Conservation (phyloP, 2,329 filamentous ascomycete genomes). For the Aspergillus neoniger region DNA sequence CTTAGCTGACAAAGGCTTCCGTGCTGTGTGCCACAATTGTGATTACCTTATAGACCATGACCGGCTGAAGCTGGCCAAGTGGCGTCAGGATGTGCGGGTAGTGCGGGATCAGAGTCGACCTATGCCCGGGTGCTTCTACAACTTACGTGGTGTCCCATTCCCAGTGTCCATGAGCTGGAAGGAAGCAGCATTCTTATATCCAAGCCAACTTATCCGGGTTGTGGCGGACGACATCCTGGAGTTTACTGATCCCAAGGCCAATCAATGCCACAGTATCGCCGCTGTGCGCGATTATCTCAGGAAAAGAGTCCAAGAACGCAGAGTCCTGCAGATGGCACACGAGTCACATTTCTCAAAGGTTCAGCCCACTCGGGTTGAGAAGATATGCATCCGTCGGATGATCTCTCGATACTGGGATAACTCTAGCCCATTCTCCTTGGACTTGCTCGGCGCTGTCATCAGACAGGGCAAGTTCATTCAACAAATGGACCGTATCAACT, state of each 20-base stretch:
- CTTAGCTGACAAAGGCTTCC: conserved; percentile 50
- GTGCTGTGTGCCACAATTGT: conserved; percentile 55
- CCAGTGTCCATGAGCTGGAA: neutral
- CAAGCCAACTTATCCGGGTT: neutral
- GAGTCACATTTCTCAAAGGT: conserved; percentile 8
- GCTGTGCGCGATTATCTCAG: conserved; percentile 55
- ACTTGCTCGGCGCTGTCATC: conserved; percentile 45
- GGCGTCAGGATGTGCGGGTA: conserved; percentile 56
- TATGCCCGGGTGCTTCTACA: conserved; percentile 69
- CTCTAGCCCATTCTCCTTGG: conserved; percentile 37
- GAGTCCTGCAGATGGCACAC: conserved; percentile 35
- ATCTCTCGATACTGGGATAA: conserved; percentile 48
- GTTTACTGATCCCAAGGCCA: neutral
- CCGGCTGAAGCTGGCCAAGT: conserved; percentile 61
- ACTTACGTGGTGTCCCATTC: conserved; percentile 54
- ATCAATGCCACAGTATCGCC: neutral
- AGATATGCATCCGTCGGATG: conserved; percentile 40
- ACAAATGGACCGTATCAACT: conserved; percentile 74
- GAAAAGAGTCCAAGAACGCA: conserved; percentile 40
- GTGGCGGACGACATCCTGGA: neutral
- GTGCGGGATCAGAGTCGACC: conserved; percentile 53
- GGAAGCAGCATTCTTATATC: conserved; percentile 18
- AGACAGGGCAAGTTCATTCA: conserved; percentile 45
- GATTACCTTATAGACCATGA: conserved; percentile 55
- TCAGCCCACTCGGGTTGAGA: conserved; percentile 19